Percentiles rank a stretch among this genome's conserved stretches.
phyloP scores from a whole-genome alignment of 352 stramenopile genomes.

The Hyaloperonospora brassicae region DNA sequence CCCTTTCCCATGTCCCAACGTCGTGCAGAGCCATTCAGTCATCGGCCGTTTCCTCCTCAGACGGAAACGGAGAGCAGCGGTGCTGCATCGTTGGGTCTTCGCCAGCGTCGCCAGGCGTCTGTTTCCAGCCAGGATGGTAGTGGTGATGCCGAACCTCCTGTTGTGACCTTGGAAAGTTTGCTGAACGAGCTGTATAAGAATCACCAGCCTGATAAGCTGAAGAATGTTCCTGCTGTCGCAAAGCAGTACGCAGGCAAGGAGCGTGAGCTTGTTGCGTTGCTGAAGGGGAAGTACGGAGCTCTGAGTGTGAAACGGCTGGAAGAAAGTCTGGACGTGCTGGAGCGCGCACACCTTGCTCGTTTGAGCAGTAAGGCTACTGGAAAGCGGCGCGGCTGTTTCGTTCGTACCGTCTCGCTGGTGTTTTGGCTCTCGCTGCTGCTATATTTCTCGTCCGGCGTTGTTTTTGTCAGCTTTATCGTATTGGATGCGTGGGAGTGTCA shows the following conservation, averaged over 20 bases:
- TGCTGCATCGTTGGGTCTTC: conserved; percentile 16
- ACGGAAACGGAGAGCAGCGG: conserved; percentile 8
- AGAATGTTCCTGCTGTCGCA: conserved; percentile 49
- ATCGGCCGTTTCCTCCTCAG: conserved; percentile 1
- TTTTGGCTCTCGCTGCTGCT: conserved; percentile 27
- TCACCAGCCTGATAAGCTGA: conserved; percentile 67
- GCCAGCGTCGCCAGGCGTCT: conserved; percentile 19
- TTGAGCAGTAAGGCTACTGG: conserved; percentile 7
- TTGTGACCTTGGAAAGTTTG: conserved; percentile 43
- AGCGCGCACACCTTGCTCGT: conserved; percentile 12
- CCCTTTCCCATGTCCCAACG: conserved; percentile 3
- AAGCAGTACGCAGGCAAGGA: conserved; percentile 60
- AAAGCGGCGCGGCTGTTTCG: conserved; percentile 24
- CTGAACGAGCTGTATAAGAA: conserved; percentile 65
- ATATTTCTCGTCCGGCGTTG: conserved; percentile 25
- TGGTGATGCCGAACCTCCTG: conserved; percentile 1
- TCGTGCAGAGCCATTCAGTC: conserved; percentile 3
- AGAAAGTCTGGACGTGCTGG: conserved; percentile 41
- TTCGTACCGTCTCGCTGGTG: conserved; percentile 24
- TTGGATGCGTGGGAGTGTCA: conserved; percentile 31
- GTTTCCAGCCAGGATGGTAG: conserved; percentile 4
- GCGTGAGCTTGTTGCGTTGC: conserved; percentile 42
- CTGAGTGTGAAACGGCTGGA: conserved; percentile 68
- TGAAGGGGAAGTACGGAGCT: conserved; percentile 67
- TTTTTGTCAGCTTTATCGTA: conserved; percentile 27